A percentile compares a stretch with the other conserved stretches of the same genome.
These are phyloP conservation scores for Cardiospermum halicacabum DNA, from an alignment of 345 rosid genomes.

Conservation along the genomic window DNA sequence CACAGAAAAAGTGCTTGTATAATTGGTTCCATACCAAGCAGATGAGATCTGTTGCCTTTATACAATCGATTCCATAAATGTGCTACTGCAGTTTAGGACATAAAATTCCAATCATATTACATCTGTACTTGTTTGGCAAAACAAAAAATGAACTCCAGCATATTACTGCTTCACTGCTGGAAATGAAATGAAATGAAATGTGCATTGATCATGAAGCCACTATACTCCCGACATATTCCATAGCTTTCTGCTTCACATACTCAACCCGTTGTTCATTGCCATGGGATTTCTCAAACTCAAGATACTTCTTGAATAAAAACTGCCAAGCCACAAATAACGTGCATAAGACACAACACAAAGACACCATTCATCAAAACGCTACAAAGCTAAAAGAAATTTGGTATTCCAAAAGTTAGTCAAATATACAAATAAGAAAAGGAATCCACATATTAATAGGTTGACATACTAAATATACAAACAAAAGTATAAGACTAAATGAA, in stretches of 20 bases:
- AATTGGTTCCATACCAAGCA: no score
- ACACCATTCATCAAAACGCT: background rate
- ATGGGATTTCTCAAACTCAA: conserved; percentile 57
- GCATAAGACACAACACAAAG: background rate
- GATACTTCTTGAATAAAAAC: conserved; percentile 92
- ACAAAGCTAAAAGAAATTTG: background rate
- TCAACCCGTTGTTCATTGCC: conserved; percentile 61
- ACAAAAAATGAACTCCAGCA: no score
- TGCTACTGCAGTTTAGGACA: no score
- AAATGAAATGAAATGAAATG: no score
- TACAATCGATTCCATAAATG: no score
- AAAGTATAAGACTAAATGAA: conserved; percentile 1
- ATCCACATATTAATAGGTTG: conserved; percentile 5
- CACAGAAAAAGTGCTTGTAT: no score
- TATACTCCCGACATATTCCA: conserved; percentile 68
- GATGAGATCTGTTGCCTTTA: no score
- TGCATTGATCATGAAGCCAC: no score
- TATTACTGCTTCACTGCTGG: no score
- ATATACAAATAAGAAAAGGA: background rate
- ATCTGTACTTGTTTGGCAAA: no score
- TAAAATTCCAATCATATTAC: no score
- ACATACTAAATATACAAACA: background rate
- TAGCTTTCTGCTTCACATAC: conserved; percentile 75
- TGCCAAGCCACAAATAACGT: conserved; percentile 23
- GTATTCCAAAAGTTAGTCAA: background rate